These are phyloP conservation scores for Przewalskia tangutica DNA, from an alignment of 257 asterid genomes.

Conservation along the genomic window DNA sequence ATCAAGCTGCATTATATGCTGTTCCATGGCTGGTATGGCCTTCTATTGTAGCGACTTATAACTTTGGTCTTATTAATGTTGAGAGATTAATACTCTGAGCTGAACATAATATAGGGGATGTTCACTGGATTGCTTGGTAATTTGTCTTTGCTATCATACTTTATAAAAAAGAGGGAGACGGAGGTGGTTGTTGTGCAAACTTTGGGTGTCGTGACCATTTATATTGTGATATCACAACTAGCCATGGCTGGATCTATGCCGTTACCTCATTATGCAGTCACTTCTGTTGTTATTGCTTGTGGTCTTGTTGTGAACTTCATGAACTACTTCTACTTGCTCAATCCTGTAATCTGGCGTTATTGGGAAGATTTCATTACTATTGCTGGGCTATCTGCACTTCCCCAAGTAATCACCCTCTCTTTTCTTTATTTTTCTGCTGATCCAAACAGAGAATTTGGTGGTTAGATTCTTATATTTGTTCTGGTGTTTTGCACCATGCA, in stretches of 20 bases:
- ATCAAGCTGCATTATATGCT: constrained; percentile 68
- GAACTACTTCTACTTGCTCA: constrained; percentile 61
- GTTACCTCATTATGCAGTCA: constrained; percentile 64
- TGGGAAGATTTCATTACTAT: constrained; percentile 94
- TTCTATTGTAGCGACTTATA: neutral
- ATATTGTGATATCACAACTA: constrained; percentile 73
- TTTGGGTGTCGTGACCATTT: constrained; percentile 70
- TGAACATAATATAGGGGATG: constrained; percentile 56
- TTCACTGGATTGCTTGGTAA: constrained; percentile 96
- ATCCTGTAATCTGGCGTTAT: constrained; percentile 54
- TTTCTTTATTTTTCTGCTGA: neutral
- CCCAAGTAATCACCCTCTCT: constrained; percentile 48
- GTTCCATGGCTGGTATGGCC: constrained; percentile 90
- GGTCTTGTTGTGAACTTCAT: constrained; percentile 65
- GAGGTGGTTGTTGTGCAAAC: constrained; percentile 85
- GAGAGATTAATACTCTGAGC: neutral
- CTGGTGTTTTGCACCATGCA: neutral
- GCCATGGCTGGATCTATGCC: constrained; percentile 98
- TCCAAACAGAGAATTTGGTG: neutral
- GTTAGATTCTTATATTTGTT: neutral
- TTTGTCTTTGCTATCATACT: constrained; percentile 75
- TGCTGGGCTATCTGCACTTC: constrained; percentile 78
- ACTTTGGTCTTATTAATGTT: constrained; percentile 7
- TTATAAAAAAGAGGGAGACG: constrained; percentile 77
- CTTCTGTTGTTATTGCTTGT: constrained; percentile 62